These are phyloP conservation scores for Panus rudis DNA, from an alignment of 768 basidiomycete species.

Conservation along the genomic window DNA sequence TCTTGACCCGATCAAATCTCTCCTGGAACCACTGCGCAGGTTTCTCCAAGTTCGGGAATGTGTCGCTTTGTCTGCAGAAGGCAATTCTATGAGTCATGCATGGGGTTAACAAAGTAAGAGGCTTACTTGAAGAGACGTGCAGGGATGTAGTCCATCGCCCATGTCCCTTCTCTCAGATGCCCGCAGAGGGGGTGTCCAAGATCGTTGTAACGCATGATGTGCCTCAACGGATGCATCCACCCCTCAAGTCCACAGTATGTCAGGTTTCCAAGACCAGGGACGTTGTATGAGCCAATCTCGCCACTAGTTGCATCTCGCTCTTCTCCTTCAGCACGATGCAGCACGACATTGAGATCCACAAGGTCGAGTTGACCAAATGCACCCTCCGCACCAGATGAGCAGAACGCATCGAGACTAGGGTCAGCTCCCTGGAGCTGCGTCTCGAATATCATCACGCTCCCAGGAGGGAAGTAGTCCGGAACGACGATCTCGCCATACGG, in stretches of 20 bases:
- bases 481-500: conserved; percentile 73
- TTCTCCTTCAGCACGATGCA: conserved; percentile 88
- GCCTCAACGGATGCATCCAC: conserved; percentile 87
- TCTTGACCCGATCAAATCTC: conserved; percentile 78
- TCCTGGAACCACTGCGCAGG: conserved; percentile 83
- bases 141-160: conserved; percentile 89
- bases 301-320: conserved; percentile 85
- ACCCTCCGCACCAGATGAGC: conserved; percentile 59
- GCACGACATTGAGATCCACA: conserved; percentile 80
- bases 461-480: conserved; percentile 91
- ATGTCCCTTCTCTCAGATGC: conserved; percentile 80
- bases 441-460: conserved; percentile 88
- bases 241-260: conserved; percentile 94
- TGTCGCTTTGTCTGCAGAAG: conserved; percentile 42
- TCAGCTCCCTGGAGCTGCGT: conserved; percentile 78
- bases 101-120: not conserved
- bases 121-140: conserved; percentile 65
- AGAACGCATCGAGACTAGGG: conserved; percentile 62
- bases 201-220: conserved; percentile 86
- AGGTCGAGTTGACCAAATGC: conserved; percentile 70
- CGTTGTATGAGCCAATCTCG: conserved; percentile 72
- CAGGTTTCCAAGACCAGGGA: conserved; percentile 69
- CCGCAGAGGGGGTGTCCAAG: conserved; percentile 87
- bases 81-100: not conserved
- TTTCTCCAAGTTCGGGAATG: conserved; percentile 59